Base-by-base conservation (phyloP, 2,329 filamentous ascomycete genomes). In the Sporothrix globosa region DNA sequence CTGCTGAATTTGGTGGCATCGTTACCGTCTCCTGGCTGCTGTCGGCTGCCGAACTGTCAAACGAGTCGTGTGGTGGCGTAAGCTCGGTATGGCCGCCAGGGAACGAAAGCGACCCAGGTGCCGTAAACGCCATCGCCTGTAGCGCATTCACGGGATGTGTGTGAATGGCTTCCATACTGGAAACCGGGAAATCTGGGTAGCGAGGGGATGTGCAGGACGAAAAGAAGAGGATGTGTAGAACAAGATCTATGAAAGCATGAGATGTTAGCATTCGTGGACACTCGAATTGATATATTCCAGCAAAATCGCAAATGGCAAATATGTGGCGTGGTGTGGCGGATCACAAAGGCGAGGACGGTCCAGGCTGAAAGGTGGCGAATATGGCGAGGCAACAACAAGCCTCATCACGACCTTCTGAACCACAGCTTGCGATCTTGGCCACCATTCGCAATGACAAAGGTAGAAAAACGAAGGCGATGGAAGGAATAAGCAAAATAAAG, bases 51-150 rank as follows among this genome's bases (percentile, higher is more conserved):
- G 46, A 21, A 13, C 27, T 19, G 46, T 14, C 27, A 30, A 52
- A 17, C 9, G 46, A 53, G 74, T 87, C 90, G 72, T 88, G 87
- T 56, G 92, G 92, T 73, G 92, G 92, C 71, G 92, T 95, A 79
- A 97, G 81, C 79, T 97, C 93, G 76, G 89, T 89, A 77, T 90
- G 89, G 73, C 90, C 92, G 78, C 92, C 91, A 68, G 95, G 94
- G 82, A 96, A 98, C 73, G 94, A 97, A 76, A 98, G 86, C 76
- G 93, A 97, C 74, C 92, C 92, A 70, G 94, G 92, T 72, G 93
- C 93, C 77, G 94, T 97, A 83, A 98, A 97, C 79, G 92, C 93
- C 86, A 96, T 96, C 74, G 96, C 96, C 87, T 98, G 94, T 75
- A 91, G 88, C 77, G 95, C 94, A 80, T 90, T 98, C 75, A 91